Base-by-base conservation (phyloP, 345 rosid species). In the Arabis hirsuta region DNA sequence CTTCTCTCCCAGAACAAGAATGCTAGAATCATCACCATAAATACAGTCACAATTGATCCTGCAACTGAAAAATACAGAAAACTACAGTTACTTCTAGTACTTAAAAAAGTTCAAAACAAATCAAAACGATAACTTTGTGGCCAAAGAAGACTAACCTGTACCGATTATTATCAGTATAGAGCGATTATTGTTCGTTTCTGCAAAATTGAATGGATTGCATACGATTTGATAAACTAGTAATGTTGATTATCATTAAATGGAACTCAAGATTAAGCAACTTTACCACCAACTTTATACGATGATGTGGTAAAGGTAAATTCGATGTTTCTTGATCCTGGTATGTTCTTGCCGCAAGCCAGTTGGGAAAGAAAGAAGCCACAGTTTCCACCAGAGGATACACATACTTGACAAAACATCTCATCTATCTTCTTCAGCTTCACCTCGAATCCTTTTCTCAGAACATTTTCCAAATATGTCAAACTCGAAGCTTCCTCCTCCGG, bases 361-460 rank as follows among this genome's bases (percentile, higher is more conserved):
- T 3, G 4, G 19, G 29, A n/a, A 0, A 11, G 20, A 0, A 0
- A 0, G 4, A 27, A 60, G 27, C 71, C 78, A 38, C 81, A 84
- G 5, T 2, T 38, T 44, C 71, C 82, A 9, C 26, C 12, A 1
- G 66, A 12, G 7, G 14, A 7, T 0, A 1, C 3, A 57, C 85
- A 81, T 1, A 29, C 19, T 13, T 1, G 1, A 41, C 78, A 65
- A 12, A 1, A 16, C 9, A 2, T 0, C 2, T 36, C 16, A 9
- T 60, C 7, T 0, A 72, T 4, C 22, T 52, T 4, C 56, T 41
- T 71, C 84, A 80, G 65, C 43, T 53, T 52, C 41, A 80, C 78
- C 48, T 76, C 58, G 4, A 85, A 79, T 9, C 81, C 86, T 32
- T 16, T 1, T 26, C 32, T 36, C 12, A 74, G 10, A 12, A 24